A percentile compares a stretch with the other conserved stretches of the same genome.
Conservation (phyloP, 2,329 filamentous ascomycete species). For the Fonsecaea pedrosoi region DNA sequence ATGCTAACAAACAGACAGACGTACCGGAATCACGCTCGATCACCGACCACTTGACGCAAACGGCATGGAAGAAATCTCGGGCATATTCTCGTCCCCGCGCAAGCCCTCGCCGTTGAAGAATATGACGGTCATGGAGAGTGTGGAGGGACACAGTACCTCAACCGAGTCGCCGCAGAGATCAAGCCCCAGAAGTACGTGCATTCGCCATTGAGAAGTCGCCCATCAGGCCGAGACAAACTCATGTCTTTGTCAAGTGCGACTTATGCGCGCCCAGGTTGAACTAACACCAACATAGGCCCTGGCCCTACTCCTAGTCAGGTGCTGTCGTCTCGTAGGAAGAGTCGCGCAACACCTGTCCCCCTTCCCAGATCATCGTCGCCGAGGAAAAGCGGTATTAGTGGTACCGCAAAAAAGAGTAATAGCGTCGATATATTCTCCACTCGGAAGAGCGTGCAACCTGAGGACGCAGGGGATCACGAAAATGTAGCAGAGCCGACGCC, state of each 20-base stretch:
- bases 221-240: neutral
- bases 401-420: slow-evolving; percentile 44
- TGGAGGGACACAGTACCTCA: slow-evolving; percentile 51
- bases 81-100: slow-evolving; percentile 86
- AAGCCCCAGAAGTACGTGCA: slow-evolving; percentile 64
- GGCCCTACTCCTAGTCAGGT: slow-evolving; percentile 49
- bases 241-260: neutral
- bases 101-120: slow-evolving; percentile 59
- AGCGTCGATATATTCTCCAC: slow-evolving; percentile 34
- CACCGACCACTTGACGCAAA: slow-evolving; percentile 87
- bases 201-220: neutral
- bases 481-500: slow-evolving; percentile 29
- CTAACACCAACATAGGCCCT: slow-evolving; percentile 5
- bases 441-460: slow-evolving; percentile 19
- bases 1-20: slow-evolving; percentile 61
- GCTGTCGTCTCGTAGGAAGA: slow-evolving; percentile 46
- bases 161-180: slow-evolving; percentile 67
- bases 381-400: slow-evolving; percentile 52
- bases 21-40: slow-evolving; percentile 83
- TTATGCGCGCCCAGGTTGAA: neutral
- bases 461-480: slow-evolving; percentile 38
- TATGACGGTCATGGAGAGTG: slow-evolving; percentile 33
- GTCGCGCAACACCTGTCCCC: slow-evolving; percentile 47
- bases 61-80: slow-evolving; percentile 86
- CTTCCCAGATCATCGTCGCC: slow-evolving; percentile 54